A percentile compares a stretch with the other conserved stretches of the same genome.
Evolutionary conservation across 2,329 filamentous ascomycete genomes (phyloP).

Genomic region (Fusarium decemcellulare): DNA sequence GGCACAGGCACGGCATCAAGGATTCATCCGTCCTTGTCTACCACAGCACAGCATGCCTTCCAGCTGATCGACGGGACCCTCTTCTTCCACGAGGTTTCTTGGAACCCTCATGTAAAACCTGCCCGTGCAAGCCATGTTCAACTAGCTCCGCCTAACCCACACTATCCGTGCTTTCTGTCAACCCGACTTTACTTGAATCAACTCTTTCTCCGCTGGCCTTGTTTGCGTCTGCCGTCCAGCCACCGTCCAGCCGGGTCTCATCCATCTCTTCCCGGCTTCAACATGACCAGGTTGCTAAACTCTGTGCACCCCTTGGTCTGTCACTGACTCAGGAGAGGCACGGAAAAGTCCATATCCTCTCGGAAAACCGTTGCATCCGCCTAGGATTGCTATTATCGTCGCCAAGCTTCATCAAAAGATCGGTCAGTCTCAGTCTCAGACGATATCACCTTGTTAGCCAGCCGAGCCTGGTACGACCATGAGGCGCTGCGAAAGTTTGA

Average conservation of each 20-base stretch:
- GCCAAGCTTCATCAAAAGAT: constrained; percentile 21
- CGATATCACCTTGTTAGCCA: constrained; percentile 37
- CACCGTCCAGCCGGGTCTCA: constrained; percentile 29
- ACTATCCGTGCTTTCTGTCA: constrained; percentile 23
- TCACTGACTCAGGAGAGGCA: constrained; percentile 36
- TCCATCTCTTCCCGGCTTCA: constrained; percentile 29
- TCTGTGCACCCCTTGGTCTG: constrained; percentile 12
- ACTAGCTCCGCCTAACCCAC: constrained; percentile 30
- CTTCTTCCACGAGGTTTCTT: constrained; percentile 38
- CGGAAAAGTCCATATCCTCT: constrained; percentile 27
- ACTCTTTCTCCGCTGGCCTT: constrained; percentile 32
- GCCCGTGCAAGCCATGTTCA: constrained; percentile 18
- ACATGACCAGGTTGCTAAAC: constrained; percentile 32
- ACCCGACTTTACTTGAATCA: constrained; percentile 28
- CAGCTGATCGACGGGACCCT: constrained; percentile 39
- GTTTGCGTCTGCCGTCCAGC: constrained; percentile 33
- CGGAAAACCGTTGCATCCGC: constrained; percentile 12
- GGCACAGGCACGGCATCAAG: constrained; percentile 3
- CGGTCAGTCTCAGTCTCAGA: constrained; percentile 30
- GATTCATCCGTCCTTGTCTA: constrained; percentile 35
- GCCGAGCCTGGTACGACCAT: constrained; percentile 14
- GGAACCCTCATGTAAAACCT: constrained; percentile 13
- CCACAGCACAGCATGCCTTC: not conserved
- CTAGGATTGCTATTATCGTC: constrained; percentile 12
- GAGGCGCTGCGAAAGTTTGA: constrained; percentile 18